Conservation (phyloP, 306 rosid species). For the Malus orientalis region DNA sequence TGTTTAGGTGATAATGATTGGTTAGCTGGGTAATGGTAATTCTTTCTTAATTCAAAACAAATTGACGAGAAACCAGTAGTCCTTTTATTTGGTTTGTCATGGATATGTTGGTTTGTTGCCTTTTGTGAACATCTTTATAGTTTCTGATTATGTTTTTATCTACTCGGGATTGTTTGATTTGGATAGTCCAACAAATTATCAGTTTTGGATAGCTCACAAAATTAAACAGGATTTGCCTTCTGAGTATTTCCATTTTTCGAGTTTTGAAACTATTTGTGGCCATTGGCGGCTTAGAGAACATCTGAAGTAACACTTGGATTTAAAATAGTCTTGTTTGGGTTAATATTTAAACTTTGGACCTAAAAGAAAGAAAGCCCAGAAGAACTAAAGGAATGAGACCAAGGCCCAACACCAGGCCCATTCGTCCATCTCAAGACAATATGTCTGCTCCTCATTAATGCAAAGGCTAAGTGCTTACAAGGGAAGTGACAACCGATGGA, state of each 20-base stretch:
- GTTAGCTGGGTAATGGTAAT: background rate
- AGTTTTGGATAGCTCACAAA: background rate
- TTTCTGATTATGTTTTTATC: background rate
- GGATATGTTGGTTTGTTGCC: background rate
- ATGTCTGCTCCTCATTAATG: too few species aligned
- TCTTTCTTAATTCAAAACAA: background rate
- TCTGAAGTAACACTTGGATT: background rate
- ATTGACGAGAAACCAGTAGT: background rate
- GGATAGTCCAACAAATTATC: background rate
- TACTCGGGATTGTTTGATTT: background rate
- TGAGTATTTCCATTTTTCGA: background rate
- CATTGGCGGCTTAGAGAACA: background rate
- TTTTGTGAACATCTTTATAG: background rate
- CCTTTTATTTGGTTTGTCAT: background rate
- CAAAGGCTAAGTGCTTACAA: too few species aligned
- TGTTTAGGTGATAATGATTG: background rate
- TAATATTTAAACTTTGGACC: too few species aligned
- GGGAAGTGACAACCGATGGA: too few species aligned
- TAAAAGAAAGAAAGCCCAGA: too few species aligned
- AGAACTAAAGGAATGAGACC: too few species aligned
- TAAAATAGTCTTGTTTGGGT: too few species aligned
- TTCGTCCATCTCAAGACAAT: too few species aligned
- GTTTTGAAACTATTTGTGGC: background rate
- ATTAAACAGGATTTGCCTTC: background rate
- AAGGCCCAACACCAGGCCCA: too few species aligned